phyloP scores from a whole-genome alignment of 148 eudicot species.

The Spergularia bocconei region DNA sequence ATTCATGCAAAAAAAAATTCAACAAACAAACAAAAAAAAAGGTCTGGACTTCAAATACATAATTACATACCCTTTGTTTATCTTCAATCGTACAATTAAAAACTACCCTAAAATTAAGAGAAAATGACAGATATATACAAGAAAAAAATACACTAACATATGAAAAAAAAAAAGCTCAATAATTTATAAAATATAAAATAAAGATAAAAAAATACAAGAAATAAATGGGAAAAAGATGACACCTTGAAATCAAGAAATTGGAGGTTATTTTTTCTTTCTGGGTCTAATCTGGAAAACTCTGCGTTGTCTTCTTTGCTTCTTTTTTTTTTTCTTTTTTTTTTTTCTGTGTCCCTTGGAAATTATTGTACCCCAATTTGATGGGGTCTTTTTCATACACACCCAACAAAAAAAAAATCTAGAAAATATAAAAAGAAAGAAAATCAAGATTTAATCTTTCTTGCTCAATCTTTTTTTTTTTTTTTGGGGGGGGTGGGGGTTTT shows the following conservation, averaged over 20 bases:
- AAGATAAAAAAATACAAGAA: background rate
- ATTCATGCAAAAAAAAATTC: background rate
- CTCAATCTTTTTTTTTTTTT: background rate
- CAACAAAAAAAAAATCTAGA: background rate
- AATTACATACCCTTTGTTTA: background rate
- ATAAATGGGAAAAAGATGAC: background rate
- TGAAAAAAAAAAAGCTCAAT: background rate
- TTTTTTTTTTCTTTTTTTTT: no score
- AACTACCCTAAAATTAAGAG: background rate
- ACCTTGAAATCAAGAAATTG: background rate
- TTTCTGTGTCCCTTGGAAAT: constrained; percentile 1
- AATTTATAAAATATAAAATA: background rate
- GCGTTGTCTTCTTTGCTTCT: background rate
- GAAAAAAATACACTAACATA: background rate
- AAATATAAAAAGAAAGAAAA: background rate
- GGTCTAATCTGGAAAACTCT: constrained; percentile 3
- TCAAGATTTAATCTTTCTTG: background rate
- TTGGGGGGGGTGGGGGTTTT: background rate
- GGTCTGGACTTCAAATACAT: background rate
- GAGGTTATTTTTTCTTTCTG: background rate
- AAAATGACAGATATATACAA: background rate
- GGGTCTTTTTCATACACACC: background rate
- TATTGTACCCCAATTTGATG: constrained; percentile 1
- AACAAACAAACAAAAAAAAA: background rate
- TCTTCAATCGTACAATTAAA: background rate